phyloP scores from a whole-genome alignment of 495 filamentous ascomycete species.

The Talaromyces liani region DNA sequence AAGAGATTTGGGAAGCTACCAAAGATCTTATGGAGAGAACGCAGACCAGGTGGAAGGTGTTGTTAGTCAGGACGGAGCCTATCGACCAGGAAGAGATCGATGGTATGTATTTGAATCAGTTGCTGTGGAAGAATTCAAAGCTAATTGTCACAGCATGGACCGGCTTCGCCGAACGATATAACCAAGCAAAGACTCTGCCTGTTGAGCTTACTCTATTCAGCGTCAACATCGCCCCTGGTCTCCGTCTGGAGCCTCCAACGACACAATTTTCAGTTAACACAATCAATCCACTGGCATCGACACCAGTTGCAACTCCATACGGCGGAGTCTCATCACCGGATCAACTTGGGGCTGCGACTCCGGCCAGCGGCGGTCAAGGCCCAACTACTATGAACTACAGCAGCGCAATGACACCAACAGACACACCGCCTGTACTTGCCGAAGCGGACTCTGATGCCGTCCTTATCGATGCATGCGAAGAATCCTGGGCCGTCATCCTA shows the following conservation, averaged over 20 bases:
- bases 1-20: constrained; percentile 83
- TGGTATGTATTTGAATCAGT: constrained; percentile 18
- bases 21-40: constrained; percentile 62
- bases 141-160: constrained; percentile 34
- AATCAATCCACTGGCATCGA: constrained; percentile 29
- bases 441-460: constrained; percentile 66
- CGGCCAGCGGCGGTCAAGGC: constrained; percentile 17
- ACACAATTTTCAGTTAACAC: constrained; percentile 14
- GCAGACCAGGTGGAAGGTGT: constrained; percentile 72
- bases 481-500: constrained; percentile 72
- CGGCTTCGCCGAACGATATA: constrained; percentile 34
- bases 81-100: constrained; percentile 73
- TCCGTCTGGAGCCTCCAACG: constrained; percentile 44
- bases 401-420: constrained; percentile 48
- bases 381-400: constrained; percentile 21
- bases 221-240: constrained; percentile 57
- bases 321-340: constrained; percentile 36
- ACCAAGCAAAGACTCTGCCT: constrained; percentile 38
- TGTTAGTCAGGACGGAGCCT: constrained; percentile 64
- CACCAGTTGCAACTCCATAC: constrained; percentile 39
- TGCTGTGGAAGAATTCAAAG: neutral
- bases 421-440: constrained; percentile 21
- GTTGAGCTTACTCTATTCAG: constrained; percentile 53
- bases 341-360: constrained; percentile 28
- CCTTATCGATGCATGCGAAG: constrained; percentile 70